These are phyloP conservation scores for Colletotrichum sp. DNA, from an alignment of 2,329 filamentous ascomycete genomes.

Conservation along the genomic window DNA sequence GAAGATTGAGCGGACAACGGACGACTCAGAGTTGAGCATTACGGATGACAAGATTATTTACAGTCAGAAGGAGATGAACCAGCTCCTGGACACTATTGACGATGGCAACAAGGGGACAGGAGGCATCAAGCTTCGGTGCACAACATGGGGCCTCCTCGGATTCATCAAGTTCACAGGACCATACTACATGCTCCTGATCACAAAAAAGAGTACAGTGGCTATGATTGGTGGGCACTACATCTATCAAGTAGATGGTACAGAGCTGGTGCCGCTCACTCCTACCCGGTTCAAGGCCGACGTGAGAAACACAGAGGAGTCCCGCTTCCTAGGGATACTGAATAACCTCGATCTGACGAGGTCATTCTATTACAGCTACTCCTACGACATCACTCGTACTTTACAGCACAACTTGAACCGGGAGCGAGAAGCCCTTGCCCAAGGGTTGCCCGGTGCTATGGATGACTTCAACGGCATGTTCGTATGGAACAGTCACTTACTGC, in stretches of 20 bases:
- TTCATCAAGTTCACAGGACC: constrained; percentile 96
- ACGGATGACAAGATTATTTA: constrained; percentile 96
- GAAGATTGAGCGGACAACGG: constrained; percentile 88
- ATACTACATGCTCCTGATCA: constrained; percentile 97
- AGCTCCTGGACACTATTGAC: constrained; percentile 92
- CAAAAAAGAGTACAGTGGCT: constrained; percentile 93
- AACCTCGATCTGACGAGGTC: constrained; percentile 89
- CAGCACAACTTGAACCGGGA: constrained; percentile 91
- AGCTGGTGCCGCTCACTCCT: constrained; percentile 85
- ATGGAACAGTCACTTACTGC: constrained; percentile 91
- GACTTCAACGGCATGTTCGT: constrained; percentile 96
- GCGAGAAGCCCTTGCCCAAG: constrained; percentile 71
- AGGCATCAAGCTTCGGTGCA: constrained; percentile 87
- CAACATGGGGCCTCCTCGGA: constrained; percentile 90
- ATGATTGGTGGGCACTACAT: constrained; percentile 96
- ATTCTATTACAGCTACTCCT: constrained; percentile 99
- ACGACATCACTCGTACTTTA: constrained; percentile 90
- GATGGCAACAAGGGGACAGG: constrained; percentile 92
- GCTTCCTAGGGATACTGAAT: constrained; percentile 87
- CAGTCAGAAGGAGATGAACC: constrained; percentile 88
- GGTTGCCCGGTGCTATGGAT: constrained; percentile 54
- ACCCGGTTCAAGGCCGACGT: constrained; percentile 78
- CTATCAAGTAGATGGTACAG: constrained; percentile 93
- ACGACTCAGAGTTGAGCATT: constrained; percentile 77
- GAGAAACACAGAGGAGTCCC: constrained; percentile 83